These are phyloP conservation scores for Bretziella fagacearum DNA, from an alignment of 2,329 filamentous ascomycete species.

Conservation along the genomic window DNA sequence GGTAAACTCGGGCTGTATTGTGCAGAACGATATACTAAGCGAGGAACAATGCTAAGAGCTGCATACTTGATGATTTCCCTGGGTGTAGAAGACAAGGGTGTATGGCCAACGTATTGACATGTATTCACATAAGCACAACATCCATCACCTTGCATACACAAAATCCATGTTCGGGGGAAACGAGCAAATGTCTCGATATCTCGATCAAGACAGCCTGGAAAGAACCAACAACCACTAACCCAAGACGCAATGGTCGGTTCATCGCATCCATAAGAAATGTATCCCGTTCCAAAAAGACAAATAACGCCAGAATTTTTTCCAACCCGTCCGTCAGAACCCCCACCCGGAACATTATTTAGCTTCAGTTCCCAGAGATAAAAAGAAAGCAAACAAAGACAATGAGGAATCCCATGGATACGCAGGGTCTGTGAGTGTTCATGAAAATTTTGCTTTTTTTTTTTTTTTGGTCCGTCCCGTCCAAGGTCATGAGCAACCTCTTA, in stretches of 20 bases:
- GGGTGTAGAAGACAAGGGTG: no score
- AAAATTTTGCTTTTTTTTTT: constrained; percentile 16
- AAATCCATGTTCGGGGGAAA: constrained; percentile 1
- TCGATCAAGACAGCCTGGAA: background rate
- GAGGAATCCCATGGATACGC: background rate
- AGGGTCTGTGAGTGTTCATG: background rate
- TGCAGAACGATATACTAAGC: no score
- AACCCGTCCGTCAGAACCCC: no score
- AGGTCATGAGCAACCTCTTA: constrained; percentile 29
- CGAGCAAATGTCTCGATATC: constrained; percentile 4
- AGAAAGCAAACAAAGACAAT: background rate
- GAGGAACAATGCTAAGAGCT: no score
- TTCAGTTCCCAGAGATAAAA: constrained; percentile 4
- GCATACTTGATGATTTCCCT: no score
- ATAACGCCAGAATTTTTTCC: constrained; percentile 6
- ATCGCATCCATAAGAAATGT: constrained; percentile 8
- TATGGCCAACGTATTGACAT: no score
- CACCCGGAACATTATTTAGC: background rate
- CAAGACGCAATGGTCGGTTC: constrained; percentile 2
- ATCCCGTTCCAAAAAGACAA: constrained; percentile 9
- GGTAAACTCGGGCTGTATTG: no score
- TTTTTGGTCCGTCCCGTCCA: constrained; percentile 14
- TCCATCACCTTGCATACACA: no score
- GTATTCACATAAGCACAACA: background rate
- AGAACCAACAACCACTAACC: background rate